Evolutionary conservation across 2,329 filamentous ascomycete genomes (phyloP).

Genomic region (Calcarisporium arbuscula): DNA sequence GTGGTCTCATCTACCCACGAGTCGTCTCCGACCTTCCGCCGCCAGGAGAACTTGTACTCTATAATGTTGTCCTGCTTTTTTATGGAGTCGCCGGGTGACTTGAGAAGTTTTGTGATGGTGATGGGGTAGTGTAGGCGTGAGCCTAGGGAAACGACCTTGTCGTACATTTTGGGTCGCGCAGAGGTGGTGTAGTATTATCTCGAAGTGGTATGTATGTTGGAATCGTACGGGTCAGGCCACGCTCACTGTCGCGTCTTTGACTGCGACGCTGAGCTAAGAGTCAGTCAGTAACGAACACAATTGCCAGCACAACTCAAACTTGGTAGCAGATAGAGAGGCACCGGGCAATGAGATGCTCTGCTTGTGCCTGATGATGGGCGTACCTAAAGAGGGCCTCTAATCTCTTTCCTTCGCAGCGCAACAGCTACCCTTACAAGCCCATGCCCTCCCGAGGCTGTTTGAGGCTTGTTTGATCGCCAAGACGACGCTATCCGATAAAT

Average conservation of each 20-base stretch:
- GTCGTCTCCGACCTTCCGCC: slow-evolving; percentile 66
- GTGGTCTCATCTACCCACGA: slow-evolving; percentile 58
- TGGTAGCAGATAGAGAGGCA: too few relatives aligned
- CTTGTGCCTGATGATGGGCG: too few relatives aligned
- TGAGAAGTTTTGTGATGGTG: slow-evolving; percentile 80
- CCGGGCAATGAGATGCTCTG: too few relatives aligned
- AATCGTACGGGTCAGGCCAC: too few relatives aligned
- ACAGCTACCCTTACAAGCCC: slow-evolving; percentile 22
- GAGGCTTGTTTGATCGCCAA: too few relatives aligned
- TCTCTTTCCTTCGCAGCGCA: slow-evolving; percentile 23
- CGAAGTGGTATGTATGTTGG: slow-evolving; percentile 1
- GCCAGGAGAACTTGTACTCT: slow-evolving; percentile 80
- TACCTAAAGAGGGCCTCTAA: slow-evolving; percentile 22
- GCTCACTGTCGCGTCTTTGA: too few relatives aligned
- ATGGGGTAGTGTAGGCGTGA: slow-evolving; percentile 82
- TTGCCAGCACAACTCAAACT: too few relatives aligned
- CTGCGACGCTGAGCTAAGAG: too few relatives aligned
- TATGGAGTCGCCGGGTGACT: slow-evolving; percentile 67
- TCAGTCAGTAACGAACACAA: too few relatives aligned
- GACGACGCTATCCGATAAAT: too few relatives aligned
- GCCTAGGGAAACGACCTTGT: slow-evolving; percentile 44
- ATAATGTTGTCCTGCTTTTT: slow-evolving; percentile 72
- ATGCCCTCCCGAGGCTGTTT: slow-evolving; percentile 22
- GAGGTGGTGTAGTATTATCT: background rate
- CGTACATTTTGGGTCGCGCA: slow-evolving; percentile 23